Evolutionary conservation across 2,329 filamentous ascomycete species (phyloP), one percentile per base, ranked within the genome.

Genomic region (Fusarium begoniae): DNA sequence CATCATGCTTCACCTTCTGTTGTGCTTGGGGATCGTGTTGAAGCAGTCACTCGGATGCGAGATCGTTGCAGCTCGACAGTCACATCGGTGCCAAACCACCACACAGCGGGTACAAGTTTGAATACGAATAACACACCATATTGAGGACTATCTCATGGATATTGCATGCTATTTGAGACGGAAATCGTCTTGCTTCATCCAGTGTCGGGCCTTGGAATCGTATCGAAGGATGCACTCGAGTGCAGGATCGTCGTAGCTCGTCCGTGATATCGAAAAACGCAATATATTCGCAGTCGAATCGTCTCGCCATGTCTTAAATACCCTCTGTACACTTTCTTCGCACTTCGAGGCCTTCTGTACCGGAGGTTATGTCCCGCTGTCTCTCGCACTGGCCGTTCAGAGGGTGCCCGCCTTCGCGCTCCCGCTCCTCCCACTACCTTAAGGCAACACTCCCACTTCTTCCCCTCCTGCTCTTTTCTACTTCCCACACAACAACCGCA

Each of bases 361-460:
- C 28, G 18, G 40, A 14, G 7, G 12, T 17, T 28, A 7, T 18
- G 40, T 28, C 11, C 26, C 38, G 22, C 37, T 17, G 8, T 10
- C 22, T n/a, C 24, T 38, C 43, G 9, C 30, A 37, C 61, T 59
- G 35, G 11, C 22, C 12, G n/a, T 48, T 30, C 28, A 40, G 48
- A 50, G 38, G 40, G 28, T 2, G 11, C 32, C 57, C 43, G 38
- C n/a, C 32, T 47, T 63, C 32, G 24, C 41, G 18, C 50, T 56
- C 44, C 66, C 44, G 32, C 62, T 51, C 17, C 59, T 61, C 51
- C 55, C 48, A 26, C 43, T 17, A 40, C 26, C 45, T 48, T 4
- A 22, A 32, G 20, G 50, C 51, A 58, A 37, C 51, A 54, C 26
- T 73, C 41, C 28, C 26, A 45, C 15, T 26, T 58, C 41, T 44